Base-by-base conservation (phyloP, 2,329 filamentous ascomycete species). In the Paracoccidioides brasiliensis region DNA sequence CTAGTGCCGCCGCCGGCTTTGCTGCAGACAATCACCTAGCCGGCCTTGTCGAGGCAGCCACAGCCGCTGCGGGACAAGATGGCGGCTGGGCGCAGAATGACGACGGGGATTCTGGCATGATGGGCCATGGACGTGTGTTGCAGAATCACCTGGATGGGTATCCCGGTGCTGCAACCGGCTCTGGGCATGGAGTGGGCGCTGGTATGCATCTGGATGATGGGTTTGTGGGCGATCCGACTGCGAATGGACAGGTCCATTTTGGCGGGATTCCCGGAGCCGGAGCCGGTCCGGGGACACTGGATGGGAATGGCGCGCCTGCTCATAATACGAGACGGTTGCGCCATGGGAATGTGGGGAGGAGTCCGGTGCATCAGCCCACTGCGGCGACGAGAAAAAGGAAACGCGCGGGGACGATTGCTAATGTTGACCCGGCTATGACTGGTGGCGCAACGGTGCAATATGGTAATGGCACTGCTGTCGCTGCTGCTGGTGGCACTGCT, bases 31-130 rank as follows among this genome's bases (percentile, higher is more conserved):
- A 71, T 51, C 73, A 75, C 54, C 65, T 76, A 12, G 73, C 73
- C 4, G 73, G 72, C 3, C 59, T 76, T 38, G 72, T 76, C 5
- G 70, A 75, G 60, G 73, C 72, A 35, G 73, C 73, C 2, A 75
- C 73, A 2, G 73, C 72, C 1, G 72, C 72, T 37, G 73, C 72
- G 9, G 65, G 62, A n/a, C 60, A 63, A 37, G 61, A 61, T 53
- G 59, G 57, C 38, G 60, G 59, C 56, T 65, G 63, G 59, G 56
- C 56, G 8, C 59, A 60, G 35, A 52, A 53, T 12, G 55, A 59
- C 10, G 57, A 59, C 15, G 37, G 45, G 52, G 57, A 56, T 30
- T 43, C 40, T 40, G 68, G 15, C 67, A 71, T 57, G 66, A 71
- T 56, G 64, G 75, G 70, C 72, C 78, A 64, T 71, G 75, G 61